Evolutionary conservation across 768 basidiomycete genomes (phyloP), one percentile per base, ranked within the genome.

Genomic region (Tubosaeta brunneosetosa): DNA sequence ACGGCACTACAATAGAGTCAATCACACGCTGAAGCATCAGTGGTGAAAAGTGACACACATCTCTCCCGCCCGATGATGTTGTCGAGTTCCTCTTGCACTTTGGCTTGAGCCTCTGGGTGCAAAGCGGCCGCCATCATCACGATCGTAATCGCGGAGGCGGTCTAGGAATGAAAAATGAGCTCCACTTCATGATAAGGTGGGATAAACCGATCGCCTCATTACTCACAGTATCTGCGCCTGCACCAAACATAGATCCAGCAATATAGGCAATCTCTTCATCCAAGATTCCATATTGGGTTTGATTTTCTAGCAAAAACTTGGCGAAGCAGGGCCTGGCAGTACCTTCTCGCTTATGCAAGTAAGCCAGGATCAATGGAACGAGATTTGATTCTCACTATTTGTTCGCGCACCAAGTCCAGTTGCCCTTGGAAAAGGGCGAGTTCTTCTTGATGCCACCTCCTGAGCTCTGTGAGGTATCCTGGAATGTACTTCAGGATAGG

Each of bases 21-120:
- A 33, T 32, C 14, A 14, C n/a, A 31, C 11, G 10, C 16, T n/a
- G 27, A 14, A 32, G 16, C 9, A 27, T 11, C 3, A 22, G 42
- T 36, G 29, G 29, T 11, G 34, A 32, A 17, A 37, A 31, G 8
- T n/a, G n/a, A 22, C 62, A 5, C n/a, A 68, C 65, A 29, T 53
- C 59, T 60, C 7, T 59, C 73, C 14, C 71, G 60, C 2, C 81
- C 81, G 32, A 83, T 62, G 9, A 84, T 73, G 1, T 48, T 49
- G 45, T 82, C 82, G 0, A 85, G 66, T 51, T 85, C 80, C 16
- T 76, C 72, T 42, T 81, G 81, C 1, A 82, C 77, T 27, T 55
- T 69, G 2, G 61, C 63, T 47, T 83, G 81, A 1, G 79, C 71
- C 13, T 77, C 73, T 0, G 79, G 78, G 54, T 79, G 76, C 41